phyloP scores from a whole-genome alignment of 2,329 filamentous ascomycete species.

The Verticillium albo-atrum region DNA sequence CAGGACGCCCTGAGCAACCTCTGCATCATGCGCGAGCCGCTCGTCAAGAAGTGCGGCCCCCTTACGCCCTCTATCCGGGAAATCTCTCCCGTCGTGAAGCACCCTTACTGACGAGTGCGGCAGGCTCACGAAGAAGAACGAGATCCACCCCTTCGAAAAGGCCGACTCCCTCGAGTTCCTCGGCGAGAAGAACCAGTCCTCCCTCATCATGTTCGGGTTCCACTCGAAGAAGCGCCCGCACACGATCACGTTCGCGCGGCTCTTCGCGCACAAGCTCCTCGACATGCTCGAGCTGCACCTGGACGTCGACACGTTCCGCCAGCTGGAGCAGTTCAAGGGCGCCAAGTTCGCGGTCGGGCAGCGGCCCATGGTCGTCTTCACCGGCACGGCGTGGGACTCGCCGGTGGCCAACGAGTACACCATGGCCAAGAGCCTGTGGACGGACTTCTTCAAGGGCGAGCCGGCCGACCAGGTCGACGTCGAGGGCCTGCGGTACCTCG shows the following conservation, averaged over 20 bases:
- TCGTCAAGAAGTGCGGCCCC: slow-evolving; percentile 60
- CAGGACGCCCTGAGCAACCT: slow-evolving; percentile 84
- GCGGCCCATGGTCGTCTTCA: slow-evolving; percentile 88
- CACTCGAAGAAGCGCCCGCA: slow-evolving; percentile 96
- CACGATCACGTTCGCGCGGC: slow-evolving; percentile 75
- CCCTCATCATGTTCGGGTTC: slow-evolving; percentile 76
- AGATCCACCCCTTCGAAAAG: slow-evolving; percentile 92
- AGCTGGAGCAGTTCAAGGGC: slow-evolving; percentile 70
- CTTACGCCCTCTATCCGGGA: background rate
- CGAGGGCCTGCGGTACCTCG: slow-evolving; percentile 87
- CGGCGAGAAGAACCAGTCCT: slow-evolving; percentile 91
- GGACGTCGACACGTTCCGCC: slow-evolving; percentile 67
- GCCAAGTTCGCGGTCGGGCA: slow-evolving; percentile 74
- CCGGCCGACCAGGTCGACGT: slow-evolving; percentile 82
- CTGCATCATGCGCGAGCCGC: slow-evolving; percentile 75
- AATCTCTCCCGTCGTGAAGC: background rate
- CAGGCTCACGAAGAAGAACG: slow-evolving; percentile 90
- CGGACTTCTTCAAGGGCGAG: slow-evolving; percentile 85
- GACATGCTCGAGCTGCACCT: slow-evolving; percentile 94
- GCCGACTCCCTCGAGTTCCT: slow-evolving; percentile 88
- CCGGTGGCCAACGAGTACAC: slow-evolving; percentile 76
- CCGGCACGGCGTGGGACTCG: slow-evolving; percentile 82
- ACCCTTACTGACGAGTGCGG: background rate
- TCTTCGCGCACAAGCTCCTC: slow-evolving; percentile 80
- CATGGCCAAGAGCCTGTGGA: slow-evolving; percentile 78